Conservation (phyloP, 1,284 basidiomycete genomes). For the Ganoderma boninense region DNA sequence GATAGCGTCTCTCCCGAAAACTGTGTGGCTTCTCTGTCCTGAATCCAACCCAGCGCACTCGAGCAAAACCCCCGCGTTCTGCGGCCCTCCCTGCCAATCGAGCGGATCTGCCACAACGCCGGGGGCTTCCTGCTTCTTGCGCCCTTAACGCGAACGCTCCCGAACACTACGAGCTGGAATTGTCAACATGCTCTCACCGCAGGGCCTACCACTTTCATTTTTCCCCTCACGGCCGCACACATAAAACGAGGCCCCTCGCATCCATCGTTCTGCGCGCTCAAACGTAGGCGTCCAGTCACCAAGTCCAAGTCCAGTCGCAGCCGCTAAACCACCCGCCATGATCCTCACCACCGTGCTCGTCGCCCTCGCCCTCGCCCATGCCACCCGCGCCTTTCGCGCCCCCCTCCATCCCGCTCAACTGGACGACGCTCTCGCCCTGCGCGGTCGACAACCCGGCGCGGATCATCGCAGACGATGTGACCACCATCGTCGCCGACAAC, state of each 20-base stretch:
- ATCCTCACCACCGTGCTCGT: slow-evolving; percentile 9
- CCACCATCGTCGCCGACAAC: slow-evolving; percentile 28
- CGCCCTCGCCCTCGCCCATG: slow-evolving; percentile 13
- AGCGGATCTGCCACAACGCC: slow-evolving; percentile 3
- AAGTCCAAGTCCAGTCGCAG: not conserved
- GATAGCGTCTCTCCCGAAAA: not conserved
- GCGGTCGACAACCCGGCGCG: slow-evolving; percentile 35
- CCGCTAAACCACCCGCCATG: not conserved
- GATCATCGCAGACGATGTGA: slow-evolving; percentile 29
- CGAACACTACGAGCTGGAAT: not conserved
- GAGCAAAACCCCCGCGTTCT: not conserved
- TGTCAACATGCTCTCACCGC: not conserved
- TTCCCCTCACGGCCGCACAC: not conserved
- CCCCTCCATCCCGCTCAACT: slow-evolving; percentile 26
- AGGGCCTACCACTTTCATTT: not conserved
- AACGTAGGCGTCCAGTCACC: not conserved
- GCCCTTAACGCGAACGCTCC: not conserved
- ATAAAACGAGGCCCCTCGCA: not conserved
- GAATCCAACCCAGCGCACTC: not conserved
- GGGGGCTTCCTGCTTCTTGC: not conserved
- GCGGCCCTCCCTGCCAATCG: not conserved
- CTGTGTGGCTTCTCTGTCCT: not conserved
- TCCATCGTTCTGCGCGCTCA: not conserved
- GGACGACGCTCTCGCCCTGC: slow-evolving; percentile 32
- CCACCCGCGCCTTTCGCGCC: slow-evolving; percentile 18